phyloP scores from a whole-genome alignment of 2,329 filamentous ascomycete species.

The Coleophoma eucalyptorum region DNA sequence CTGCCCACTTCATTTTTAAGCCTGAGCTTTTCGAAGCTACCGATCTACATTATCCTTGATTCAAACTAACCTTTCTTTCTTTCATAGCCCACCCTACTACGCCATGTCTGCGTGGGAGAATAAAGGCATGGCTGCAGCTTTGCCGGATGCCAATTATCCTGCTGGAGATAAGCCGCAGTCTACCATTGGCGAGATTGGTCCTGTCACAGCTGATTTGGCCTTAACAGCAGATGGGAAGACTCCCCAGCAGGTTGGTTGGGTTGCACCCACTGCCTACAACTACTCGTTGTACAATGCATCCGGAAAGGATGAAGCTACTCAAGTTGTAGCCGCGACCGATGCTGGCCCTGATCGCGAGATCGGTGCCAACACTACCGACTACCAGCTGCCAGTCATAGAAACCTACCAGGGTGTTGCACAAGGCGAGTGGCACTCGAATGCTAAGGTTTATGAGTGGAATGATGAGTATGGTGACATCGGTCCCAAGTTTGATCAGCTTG shows the following conservation, averaged over 20 bases:
- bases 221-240: slow-evolving; percentile 7
- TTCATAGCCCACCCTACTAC: not conserved
- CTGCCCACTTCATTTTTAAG: not conserved
- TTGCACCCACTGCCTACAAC: slow-evolving; percentile 20
- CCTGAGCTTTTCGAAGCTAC: not conserved
- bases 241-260: slow-evolving; percentile 28
- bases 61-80: not conserved
- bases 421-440: slow-evolving; percentile 23
- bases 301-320: not conserved
- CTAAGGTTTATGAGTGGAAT: slow-evolving; percentile 70
- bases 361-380: slow-evolving; percentile 3
- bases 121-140: slow-evolving; percentile 27
- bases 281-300: slow-evolving; percentile 22
- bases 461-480: slow-evolving; percentile 86
- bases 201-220: slow-evolving; percentile 1
- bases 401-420: slow-evolving; percentile 8
- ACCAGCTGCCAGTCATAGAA: not conserved
- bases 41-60: too few relatives aligned
- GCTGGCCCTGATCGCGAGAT: slow-evolving; percentile 5
- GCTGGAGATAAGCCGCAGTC: slow-evolving; percentile 3
- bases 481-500: slow-evolving; percentile 65
- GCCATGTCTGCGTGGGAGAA: slow-evolving; percentile 20
- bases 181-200: not conserved
- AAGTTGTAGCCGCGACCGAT: not conserved
- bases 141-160: slow-evolving; percentile 17